These are phyloP conservation scores for Raphanus raphanistrum DNA, from an alignment of 345 rosid genomes.

Conservation along the genomic window DNA sequence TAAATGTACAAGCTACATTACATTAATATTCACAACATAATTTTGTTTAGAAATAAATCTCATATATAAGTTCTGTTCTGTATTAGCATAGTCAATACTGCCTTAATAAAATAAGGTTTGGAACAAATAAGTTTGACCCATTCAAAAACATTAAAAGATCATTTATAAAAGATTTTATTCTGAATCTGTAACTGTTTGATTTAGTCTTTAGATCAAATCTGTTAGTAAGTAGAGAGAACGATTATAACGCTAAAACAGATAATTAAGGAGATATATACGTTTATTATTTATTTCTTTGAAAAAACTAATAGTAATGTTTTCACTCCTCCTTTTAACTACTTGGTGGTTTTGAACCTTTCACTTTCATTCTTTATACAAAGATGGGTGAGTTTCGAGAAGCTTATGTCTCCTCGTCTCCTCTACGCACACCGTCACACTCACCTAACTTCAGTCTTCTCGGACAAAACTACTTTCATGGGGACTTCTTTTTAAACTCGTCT, in stretches of 20 bases:
- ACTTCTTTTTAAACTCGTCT: conserved; percentile 33
- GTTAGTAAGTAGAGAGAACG: neutral
- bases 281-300: neutral
- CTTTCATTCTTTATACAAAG: neutral
- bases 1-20: no score
- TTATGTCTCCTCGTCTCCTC: conserved; percentile 9
- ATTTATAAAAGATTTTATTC: neutral
- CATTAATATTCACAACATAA: no score
- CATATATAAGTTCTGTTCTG: no score
- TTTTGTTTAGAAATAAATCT: no score
- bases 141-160: conserved; percentile 13
- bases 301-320: neutral
- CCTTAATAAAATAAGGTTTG: no score
- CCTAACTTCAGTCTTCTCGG: neutral
- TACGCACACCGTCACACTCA: conserved; percentile 21
- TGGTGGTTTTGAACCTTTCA: neutral
- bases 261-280: conserved; percentile 14
- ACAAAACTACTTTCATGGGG: conserved; percentile 24
- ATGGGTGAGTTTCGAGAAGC: conserved; percentile 27
- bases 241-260: neutral
- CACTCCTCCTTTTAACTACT: neutral
- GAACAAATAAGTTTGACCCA: conserved; percentile 3
- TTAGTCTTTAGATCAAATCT: neutral
- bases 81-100: no score
- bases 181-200: neutral